Evolutionary conservation across 2,329 filamentous ascomycete species (phyloP), one percentile per base, ranked within the genome.

Genomic region (Colletotrichum lini): DNA sequence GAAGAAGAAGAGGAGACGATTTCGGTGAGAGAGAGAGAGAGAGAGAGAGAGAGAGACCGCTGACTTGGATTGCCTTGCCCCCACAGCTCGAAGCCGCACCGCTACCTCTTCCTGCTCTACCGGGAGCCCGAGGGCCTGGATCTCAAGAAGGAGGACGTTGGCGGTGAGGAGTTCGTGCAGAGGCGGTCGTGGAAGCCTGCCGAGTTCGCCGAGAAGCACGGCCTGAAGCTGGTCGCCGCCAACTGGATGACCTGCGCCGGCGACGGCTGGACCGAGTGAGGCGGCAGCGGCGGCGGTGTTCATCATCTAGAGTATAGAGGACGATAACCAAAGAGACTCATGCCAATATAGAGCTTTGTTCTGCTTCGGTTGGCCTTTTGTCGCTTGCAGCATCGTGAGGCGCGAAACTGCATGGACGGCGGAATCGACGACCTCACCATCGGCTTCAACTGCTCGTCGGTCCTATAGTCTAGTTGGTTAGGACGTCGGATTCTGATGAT

Each of bases 171-270:
- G 69, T 85, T 86, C 62, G 80, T 82, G 9, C 79, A 86, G 68
- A 77, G 84, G 60, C 79, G 84, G 10, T 83, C 80, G 0, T 86
- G 86, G 71, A 79, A 82, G 59, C 78, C 81, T 0, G 79, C 76
- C 0, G 79, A 79, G 40, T 86, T 84, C 65, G 80, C 82, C 2
- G 75, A 78, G 53, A 80, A 79, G 72, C 75, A 85, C 54, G 75
- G 79, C 0, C 74, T 86, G 56, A 75, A 73, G 16, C 79, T 86
- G 18, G 82, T 84, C 0, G 81, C 79, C 0, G 75, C 82, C 9
- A 85, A 85, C 64, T 86, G 84, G 85, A 85, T 86, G 82, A 79
- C 79, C 0, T 82, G 83, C 21, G 84, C 82, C 53, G 83, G 82
- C 1, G 83, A 86, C 67, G 83, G 82, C 1, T 85, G 84, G 83